These are phyloP conservation scores for Penicillium freii DNA, from an alignment of 2,329 filamentous ascomycete species.

Conservation along the genomic window DNA sequence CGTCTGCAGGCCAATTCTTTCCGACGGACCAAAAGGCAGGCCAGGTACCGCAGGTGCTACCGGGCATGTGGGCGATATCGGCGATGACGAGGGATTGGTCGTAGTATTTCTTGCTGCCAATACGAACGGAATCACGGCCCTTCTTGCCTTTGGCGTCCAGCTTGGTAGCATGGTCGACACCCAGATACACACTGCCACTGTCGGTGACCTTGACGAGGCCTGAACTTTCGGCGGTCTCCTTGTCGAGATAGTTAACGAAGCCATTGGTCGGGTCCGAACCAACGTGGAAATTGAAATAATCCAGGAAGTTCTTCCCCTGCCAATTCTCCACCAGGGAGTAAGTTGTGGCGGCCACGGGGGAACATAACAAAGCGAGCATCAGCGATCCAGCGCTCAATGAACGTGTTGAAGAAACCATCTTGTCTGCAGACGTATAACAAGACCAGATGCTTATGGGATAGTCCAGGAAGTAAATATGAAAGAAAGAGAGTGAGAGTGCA, in stretches of 20 bases:
- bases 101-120: conserved; percentile 46
- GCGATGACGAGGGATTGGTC: conserved; percentile 49
- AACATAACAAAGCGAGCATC: conserved; percentile 28
- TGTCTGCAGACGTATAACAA: conserved; percentile 1
- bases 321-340: conserved; percentile 46
- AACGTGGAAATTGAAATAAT: conserved; percentile 51
- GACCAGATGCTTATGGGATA: background rate
- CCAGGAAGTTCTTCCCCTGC: conserved; percentile 49
- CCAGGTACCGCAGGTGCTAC: conserved; percentile 51
- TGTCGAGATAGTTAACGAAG: conserved; percentile 51
- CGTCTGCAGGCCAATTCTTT: conserved; percentile 42
- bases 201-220: conserved; percentile 39
- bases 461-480: background rate
- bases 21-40: conserved; percentile 51
- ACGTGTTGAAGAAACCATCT: conserved; percentile 31
- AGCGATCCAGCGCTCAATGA: conserved; percentile 34
- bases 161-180: conserved; percentile 43
- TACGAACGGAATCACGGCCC: conserved; percentile 47
- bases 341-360: conserved; percentile 24
- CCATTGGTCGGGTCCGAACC: conserved; percentile 50
- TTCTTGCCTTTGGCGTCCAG: conserved; percentile 34
- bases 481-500: conserved; percentile 5
- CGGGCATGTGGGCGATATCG: conserved; percentile 51
- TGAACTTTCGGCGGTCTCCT: conserved; percentile 37
- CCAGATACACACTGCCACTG: conserved; percentile 43